Base-by-base conservation (phyloP, 2,329 filamentous ascomycete genomes). In the Venturia aucupariae region DNA sequence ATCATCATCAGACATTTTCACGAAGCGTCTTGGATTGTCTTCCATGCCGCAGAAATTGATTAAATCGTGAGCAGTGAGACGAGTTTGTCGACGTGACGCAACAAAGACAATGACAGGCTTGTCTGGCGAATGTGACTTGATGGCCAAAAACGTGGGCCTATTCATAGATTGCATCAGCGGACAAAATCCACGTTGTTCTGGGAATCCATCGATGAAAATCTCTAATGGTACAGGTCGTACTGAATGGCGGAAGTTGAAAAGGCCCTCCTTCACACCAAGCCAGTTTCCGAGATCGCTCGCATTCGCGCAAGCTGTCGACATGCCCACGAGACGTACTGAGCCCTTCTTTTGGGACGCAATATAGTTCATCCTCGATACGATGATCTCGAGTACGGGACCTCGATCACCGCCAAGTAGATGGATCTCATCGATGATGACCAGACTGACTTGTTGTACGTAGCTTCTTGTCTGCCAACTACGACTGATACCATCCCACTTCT, bases 111-210 rank as follows among this genome's bases (percentile, higher is more conserved):
- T 99, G 10, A 97, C 94, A 0, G 94, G 94, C 75, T 99, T 97
- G 63, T 92, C 88, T 0, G 95, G 94, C 51, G 92, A 97, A 76
- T 99, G 95, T 13, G 88, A 91, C 75, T 99, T 97, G 75, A 99
- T 94, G 0, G 94, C 94, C 39, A 97, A 79, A 76, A 97, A 99
- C 0, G 94, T 97, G 1, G 94, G 94, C 7, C 94, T 84, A 72
- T 99, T 99, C 94, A 99, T 99, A 0, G 92, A 96, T 76, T 97
- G 93, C 94, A 99, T 99, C 68, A 99, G 77, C 0, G 94, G 92
- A 71, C 93, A 97, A 79, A 99, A 99, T 0, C 94, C 94, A 66
- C 93, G 85, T 69, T 94, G 89, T 72, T 97, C 91, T 0, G 94
- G 92, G 73, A 99, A 99, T 0, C 94, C 95, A 73, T 99, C 94